These are phyloP conservation scores for Moesziomyces parantarcticus DNA, from an alignment of 1,284 basidiomycete species.

Conservation along the genomic window DNA sequence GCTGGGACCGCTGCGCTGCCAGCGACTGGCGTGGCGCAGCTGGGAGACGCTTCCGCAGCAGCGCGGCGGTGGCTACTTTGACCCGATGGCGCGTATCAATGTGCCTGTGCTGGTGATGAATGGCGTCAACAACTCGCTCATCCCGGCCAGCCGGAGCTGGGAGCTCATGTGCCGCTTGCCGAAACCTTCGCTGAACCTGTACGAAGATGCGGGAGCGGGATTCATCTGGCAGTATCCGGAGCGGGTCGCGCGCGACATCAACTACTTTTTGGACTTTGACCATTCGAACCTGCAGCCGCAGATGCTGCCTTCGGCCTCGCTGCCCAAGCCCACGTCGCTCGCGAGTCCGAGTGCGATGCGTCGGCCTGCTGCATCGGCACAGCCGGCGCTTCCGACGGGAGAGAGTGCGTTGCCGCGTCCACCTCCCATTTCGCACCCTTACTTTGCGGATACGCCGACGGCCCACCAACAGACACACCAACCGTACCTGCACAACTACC, in stretches of 20 bases:
- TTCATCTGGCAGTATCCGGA: slow-evolving; percentile 43
- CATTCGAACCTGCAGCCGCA: slow-evolving; percentile 32
- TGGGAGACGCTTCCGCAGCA: slow-evolving; percentile 41
- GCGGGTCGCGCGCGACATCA: slow-evolving; percentile 37
- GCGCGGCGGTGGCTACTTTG: slow-evolving; percentile 18
- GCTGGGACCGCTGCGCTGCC: slow-evolving; percentile 33
- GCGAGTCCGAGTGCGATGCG: not conserved
- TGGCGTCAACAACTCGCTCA: slow-evolving; percentile 38
- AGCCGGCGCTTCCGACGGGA: no score
- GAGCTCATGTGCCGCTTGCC: slow-evolving; percentile 39
- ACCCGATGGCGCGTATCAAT: slow-evolving; percentile 41
- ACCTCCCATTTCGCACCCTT: slow-evolving; percentile 21
- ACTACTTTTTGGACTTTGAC: slow-evolving; percentile 33
- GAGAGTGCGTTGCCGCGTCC: not conserved
- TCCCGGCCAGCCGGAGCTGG: slow-evolving; percentile 42
- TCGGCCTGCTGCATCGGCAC: not conserved
- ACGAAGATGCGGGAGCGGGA: slow-evolving; percentile 35
- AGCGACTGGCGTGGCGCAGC: slow-evolving; percentile 33
- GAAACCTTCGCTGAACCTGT: slow-evolving; percentile 26
- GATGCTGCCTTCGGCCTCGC: slow-evolving; percentile 29
- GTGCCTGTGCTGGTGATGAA: slow-evolving; percentile 39
- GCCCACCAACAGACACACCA: slow-evolving; percentile 14
- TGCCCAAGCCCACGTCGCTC: slow-evolving; percentile 10
- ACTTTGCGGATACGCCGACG: slow-evolving; percentile 19
- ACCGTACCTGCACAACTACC: slow-evolving; percentile 10